These are phyloP conservation scores for Sphaerostilbella broomeana DNA, from an alignment of 2,329 filamentous ascomycete genomes.

Conservation along the genomic window DNA sequence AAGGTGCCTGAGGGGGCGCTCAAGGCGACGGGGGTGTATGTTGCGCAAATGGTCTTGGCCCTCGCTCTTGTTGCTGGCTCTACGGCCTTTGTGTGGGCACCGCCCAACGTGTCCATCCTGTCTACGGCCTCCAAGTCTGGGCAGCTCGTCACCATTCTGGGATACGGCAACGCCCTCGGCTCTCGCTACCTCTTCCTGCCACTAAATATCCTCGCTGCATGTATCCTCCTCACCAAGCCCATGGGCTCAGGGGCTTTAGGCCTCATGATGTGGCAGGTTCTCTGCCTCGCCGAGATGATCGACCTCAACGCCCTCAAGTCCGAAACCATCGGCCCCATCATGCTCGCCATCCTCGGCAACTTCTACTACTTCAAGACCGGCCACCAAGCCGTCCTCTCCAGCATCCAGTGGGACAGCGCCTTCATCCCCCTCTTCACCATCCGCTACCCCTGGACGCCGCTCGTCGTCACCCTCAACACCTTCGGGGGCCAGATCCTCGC, in stretches of 20 bases:
- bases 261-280: constrained; percentile 79
- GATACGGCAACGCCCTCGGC: constrained; percentile 90
- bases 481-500: constrained; percentile 86
- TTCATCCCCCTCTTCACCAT: constrained; percentile 83
- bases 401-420: constrained; percentile 92
- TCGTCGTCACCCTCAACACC: constrained; percentile 77
- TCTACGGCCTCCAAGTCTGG: constrained; percentile 38
- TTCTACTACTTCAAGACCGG: constrained; percentile 98
- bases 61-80: constrained; percentile 78
- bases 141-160: constrained; percentile 67
- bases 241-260: constrained; percentile 85
- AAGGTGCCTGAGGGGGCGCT: constrained; percentile 50
- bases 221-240: constrained; percentile 81
- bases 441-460: constrained; percentile 80
- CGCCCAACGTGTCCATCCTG: constrained; percentile 73
- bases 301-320: constrained; percentile 55
- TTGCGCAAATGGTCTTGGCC: constrained; percentile 75
- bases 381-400: constrained; percentile 80
- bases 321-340: constrained; percentile 72
- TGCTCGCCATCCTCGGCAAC: constrained; percentile 81
- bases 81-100: constrained; percentile 77
- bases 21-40: constrained; percentile 66
- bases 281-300: constrained; percentile 64
- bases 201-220: constrained; percentile 67
- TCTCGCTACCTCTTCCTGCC: constrained; percentile 82